phyloP scores from a whole-genome alignment of 2,329 filamentous ascomycete genomes.

The Cercospora sesami region DNA sequence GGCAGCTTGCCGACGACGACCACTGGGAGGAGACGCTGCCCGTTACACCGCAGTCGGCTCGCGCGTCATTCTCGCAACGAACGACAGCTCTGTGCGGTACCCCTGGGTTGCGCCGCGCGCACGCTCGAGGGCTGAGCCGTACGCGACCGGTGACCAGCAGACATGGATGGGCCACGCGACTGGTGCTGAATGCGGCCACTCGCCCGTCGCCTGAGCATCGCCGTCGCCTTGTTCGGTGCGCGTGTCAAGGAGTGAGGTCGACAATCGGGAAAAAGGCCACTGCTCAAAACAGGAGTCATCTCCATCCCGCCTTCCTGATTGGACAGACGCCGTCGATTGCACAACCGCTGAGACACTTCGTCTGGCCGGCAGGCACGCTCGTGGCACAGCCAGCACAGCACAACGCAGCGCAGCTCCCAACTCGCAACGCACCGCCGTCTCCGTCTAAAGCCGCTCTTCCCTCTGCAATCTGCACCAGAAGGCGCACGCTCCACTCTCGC shows the following conservation, averaged over 20 bases:
- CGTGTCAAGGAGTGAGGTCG: neutral
- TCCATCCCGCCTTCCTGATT: neutral
- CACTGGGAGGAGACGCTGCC: slow-evolving; percentile 9
- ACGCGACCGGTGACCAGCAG: neutral
- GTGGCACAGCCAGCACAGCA: neutral
- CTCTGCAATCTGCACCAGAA: neutral
- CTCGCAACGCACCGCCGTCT: neutral
- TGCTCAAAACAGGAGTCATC: neutral
- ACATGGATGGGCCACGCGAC: neutral
- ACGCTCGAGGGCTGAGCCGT: neutral
- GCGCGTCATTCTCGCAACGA: slow-evolving; percentile 15
- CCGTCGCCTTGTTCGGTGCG: neutral
- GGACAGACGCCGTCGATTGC: neutral
- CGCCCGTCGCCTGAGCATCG: slow-evolving; percentile 4
- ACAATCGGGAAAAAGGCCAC: neutral
- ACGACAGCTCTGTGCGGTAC: slow-evolving; percentile 15
- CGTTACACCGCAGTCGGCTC: slow-evolving; percentile 13
- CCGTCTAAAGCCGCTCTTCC: neutral
- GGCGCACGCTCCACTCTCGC: neutral
- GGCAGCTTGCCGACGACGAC: slow-evolving; percentile 8
- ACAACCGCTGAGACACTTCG: slow-evolving; percentile 5
- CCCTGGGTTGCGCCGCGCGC: neutral
- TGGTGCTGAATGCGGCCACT: slow-evolving; percentile 1
- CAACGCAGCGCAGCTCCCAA: neutral
- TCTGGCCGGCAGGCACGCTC: neutral